A percentile compares a stretch with the other conserved stretches of the same genome.
Evolutionary conservation across 306 rosid species (phyloP).

Genomic region (Trifolium subterraneum): DNA sequence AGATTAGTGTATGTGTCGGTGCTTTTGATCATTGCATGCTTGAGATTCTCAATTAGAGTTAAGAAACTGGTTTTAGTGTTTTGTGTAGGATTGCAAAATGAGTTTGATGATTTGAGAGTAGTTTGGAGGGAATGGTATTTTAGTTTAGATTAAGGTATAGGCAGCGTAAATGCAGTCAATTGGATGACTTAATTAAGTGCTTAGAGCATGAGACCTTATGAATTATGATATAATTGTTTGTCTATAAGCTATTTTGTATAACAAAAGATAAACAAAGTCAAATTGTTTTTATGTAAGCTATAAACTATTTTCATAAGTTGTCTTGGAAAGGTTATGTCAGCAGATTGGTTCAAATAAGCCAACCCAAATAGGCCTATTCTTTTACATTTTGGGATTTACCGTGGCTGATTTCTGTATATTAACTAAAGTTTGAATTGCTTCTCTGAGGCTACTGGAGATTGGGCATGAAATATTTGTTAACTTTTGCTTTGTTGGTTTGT

Average conservation of each 20-base stretch:
- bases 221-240: neutral
- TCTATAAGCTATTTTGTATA: neutral
- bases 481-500: conserved; percentile 17
- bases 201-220: neutral
- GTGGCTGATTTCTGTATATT: conserved; percentile 20
- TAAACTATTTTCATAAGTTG: neutral
- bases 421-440: neutral
- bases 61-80: neutral
- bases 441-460: conserved; percentile 8
- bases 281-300: neutral
- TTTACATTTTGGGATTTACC: conserved; percentile 13
- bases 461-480: conserved; percentile 1
- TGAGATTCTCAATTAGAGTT: neutral
- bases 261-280: neutral
- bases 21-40: conserved; percentile 10
- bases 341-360: neutral
- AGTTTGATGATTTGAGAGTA: conserved; percentile 11
- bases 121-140: neutral
- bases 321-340: neutral
- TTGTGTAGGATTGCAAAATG: conserved; percentile 6
- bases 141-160: neutral
- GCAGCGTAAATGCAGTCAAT: neutral
- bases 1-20: too few species aligned
- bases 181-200: neutral
- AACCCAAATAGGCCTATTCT: neutral